Percentiles rank a stretch among this genome's conserved stretches.
Conservation (phyloP, 106 monocot genomes). For the Acorus gramineus region DNA sequence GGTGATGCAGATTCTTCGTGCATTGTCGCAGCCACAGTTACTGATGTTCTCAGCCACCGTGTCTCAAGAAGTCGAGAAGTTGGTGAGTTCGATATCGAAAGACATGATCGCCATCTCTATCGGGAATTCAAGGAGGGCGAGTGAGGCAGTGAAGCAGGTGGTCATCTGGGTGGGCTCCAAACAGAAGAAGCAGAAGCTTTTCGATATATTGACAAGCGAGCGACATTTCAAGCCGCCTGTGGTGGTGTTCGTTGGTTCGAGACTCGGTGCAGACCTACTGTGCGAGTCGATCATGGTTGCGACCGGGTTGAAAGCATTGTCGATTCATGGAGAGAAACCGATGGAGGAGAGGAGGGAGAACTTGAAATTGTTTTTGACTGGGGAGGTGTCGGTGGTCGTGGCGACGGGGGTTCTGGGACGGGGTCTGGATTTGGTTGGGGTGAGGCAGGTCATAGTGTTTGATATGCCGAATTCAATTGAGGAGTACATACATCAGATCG, state of each 20-base stretch:
- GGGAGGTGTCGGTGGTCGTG: slow-evolving; percentile 65
- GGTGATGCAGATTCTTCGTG: slow-evolving; percentile 72
- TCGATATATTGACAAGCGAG: slow-evolving; percentile 68
- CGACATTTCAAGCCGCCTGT: slow-evolving; percentile 69
- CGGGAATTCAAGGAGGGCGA: slow-evolving; percentile 40
- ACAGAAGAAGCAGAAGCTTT: slow-evolving; percentile 75
- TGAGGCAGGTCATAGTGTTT: slow-evolving; percentile 72
- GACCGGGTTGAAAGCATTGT: slow-evolving; percentile 58
- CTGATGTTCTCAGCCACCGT: slow-evolving; percentile 86
- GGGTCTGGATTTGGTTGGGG: slow-evolving; percentile 63
- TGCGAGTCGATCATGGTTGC: slow-evolving; percentile 50
- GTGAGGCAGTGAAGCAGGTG: slow-evolving; percentile 53
- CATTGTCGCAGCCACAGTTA: slow-evolving; percentile 64
- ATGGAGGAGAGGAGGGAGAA: slow-evolving; percentile 88
- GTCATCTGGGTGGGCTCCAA: slow-evolving; percentile 87
- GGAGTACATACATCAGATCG: slow-evolving; percentile 81
- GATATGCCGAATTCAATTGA: slow-evolving; percentile 81
- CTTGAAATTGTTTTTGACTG: slow-evolving; percentile 55
- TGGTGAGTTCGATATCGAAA: slow-evolving; percentile 38
- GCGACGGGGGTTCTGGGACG: slow-evolving; percentile 75
- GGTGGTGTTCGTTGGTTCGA: slow-evolving; percentile 76
- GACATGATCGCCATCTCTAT: slow-evolving; percentile 35
- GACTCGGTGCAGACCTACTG: slow-evolving; percentile 74
- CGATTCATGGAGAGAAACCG: slow-evolving; percentile 79
- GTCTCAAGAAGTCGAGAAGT: slow-evolving; percentile 49